Conservation (phyloP, 805 yeast species). For the Yueomyces sinensis region DNA sequence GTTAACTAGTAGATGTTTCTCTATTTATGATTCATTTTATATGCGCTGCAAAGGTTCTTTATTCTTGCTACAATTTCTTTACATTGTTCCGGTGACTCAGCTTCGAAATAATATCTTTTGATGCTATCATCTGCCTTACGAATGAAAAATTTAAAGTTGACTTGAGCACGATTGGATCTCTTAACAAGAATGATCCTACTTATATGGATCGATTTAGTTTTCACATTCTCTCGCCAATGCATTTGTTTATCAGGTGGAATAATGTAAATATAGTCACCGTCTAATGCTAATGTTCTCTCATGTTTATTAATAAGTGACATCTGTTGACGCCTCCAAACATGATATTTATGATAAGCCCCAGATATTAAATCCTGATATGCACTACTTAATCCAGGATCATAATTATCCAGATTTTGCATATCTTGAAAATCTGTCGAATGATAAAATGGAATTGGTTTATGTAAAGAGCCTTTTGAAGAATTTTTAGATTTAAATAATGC, state of each 20-base stretch:
- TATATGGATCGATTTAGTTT: slow-evolving; percentile 78
- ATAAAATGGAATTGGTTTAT: slow-evolving; percentile 9
- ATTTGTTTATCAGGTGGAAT: slow-evolving; percentile 69
- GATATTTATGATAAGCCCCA: slow-evolving; percentile 68
- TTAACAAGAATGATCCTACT: slow-evolving; percentile 64
- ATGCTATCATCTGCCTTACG: slow-evolving; percentile 40
- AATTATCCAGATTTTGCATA: slow-evolving; percentile 3
- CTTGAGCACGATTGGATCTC: slow-evolving; percentile 62
- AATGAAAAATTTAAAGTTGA: slow-evolving; percentile 70
- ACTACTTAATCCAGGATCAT: slow-evolving; percentile 7
- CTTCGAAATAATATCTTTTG: slow-evolving; percentile 81
- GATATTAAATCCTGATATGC: slow-evolving; percentile 23
- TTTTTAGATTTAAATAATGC: slow-evolving; percentile 25
- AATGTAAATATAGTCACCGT: slow-evolving; percentile 87
- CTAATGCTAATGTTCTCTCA: slow-evolving; percentile 74
- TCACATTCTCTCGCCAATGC: slow-evolving; percentile 59
- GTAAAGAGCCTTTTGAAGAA: slow-evolving; percentile 22
- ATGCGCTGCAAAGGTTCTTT: slow-evolving; percentile 41
- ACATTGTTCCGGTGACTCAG: slow-evolving; percentile 45
- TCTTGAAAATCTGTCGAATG: slow-evolving; percentile 1
- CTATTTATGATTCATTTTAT: slow-evolving; percentile 29
- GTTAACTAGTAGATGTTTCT: not conserved
- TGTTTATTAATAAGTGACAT: slow-evolving; percentile 63
- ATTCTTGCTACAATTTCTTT: slow-evolving; percentile 67
- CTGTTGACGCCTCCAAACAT: slow-evolving; percentile 80